Evolutionary conservation across 1,139 yeast species (phyloP).

Genomic region (Chernovozyma sophiae-reginae): DNA sequence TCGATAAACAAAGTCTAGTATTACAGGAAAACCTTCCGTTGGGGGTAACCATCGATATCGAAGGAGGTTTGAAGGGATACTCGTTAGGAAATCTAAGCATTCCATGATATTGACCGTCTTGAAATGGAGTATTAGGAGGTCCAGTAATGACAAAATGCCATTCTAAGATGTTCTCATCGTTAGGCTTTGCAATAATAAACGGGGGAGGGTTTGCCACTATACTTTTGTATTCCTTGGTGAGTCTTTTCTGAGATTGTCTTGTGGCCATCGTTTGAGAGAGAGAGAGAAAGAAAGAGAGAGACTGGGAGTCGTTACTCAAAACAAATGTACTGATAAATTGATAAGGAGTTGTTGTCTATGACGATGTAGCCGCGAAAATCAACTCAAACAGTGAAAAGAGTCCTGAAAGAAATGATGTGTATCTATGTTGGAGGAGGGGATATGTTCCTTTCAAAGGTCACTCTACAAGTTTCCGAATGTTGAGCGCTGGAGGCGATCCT

Average conservation of each 20-base stretch:
- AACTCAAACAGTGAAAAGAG: too few species aligned
- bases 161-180: conserved; percentile 67
- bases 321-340: too few species aligned
- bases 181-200: conserved; percentile 76
- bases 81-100: conserved; percentile 77
- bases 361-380: too few species aligned
- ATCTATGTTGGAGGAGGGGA: too few species aligned
- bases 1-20: conserved; percentile 76
- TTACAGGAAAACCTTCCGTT: conserved; percentile 76
- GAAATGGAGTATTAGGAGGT: conserved; percentile 83
- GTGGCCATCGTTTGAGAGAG: conserved; percentile 36
- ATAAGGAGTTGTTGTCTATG: too few species aligned
- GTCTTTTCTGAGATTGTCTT: conserved; percentile 45
- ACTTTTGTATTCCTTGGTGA: conserved; percentile 75
- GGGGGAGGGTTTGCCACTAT: conserved; percentile 79
- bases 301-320: too few species aligned
- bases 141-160: conserved; percentile 85
- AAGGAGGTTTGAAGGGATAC: conserved; percentile 91
- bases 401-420: too few species aligned
- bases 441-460: too few species aligned
- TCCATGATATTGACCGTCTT: conserved; percentile 87
- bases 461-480: too few species aligned
- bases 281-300: too few species aligned
- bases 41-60: conserved; percentile 87
- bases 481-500: too few species aligned